Evolutionary conservation across 441 rosid species (phyloP), one percentile per base, ranked within the genome.

Genomic region (Biscutella laevigata): DNA sequence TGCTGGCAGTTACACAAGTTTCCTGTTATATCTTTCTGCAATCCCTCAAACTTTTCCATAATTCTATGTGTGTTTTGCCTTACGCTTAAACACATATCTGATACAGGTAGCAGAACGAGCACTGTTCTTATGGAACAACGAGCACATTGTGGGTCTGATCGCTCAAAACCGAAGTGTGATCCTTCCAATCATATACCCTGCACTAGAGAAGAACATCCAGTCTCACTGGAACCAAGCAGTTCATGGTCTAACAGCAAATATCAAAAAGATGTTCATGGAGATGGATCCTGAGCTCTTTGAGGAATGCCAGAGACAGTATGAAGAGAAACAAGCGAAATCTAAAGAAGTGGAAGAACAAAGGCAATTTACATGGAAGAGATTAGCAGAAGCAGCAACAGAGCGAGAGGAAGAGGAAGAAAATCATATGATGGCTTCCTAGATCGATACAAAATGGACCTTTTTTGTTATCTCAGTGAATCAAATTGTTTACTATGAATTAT

Each of bases 151-250:
- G 69, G 68, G 74, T 66, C 75, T 90, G 48, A 84, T 85, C 1
- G 95, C 92, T 14, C 95, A 90, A 66, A 84, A 83, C 52, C 77
- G 92, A 11, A 59, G 64, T 6, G 83, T 72, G 45, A 66, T 87
- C 53, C 57, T 90, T 26, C 98, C 95, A 19, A 77, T 87, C 21
- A 80, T 90, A 30, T 87, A 79, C 33, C 86, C 81, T 17, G 81
- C 98, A 33, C 33, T 90, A 67, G 96, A 87, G 74, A 87, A 64
- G 81, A 90, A 90, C 68, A 74, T 87, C 13, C 75, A 59, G 48
- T 53, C 68, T 54, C 98, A 90, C 53, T 90, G 98, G 98, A 84
- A 84, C 76, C 98, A 83, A 70, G 86, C 98, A 21, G 92, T 90
- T 45, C 90, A 76, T 30, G 95, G 96, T 26, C 62, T 90, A 46